Evolutionary conservation across 2,329 filamentous ascomycete genomes (phyloP).

Genomic region (Calcarisporium arbuscula): DNA sequence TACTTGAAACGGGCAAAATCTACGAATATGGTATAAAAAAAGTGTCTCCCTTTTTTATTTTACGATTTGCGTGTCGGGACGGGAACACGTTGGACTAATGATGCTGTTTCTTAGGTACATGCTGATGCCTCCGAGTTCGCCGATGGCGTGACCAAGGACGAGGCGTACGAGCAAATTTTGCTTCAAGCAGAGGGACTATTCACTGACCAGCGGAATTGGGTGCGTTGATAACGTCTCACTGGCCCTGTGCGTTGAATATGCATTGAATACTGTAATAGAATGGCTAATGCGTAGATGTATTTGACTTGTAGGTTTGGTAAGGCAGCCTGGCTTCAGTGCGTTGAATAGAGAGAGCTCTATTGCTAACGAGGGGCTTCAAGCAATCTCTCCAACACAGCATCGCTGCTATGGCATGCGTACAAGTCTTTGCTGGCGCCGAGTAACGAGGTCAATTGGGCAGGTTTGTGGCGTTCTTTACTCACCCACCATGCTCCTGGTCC

Average conservation of each 20-base stretch:
- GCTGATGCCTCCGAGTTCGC: conserved; percentile 73
- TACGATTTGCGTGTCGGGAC: no score
- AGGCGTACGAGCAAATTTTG: conserved; percentile 69
- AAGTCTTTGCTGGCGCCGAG: conserved; percentile 64
- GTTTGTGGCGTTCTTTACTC: conserved; percentile 26
- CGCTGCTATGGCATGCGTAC: conserved; percentile 73
- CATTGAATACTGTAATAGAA: not conserved
- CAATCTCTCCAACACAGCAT: conserved; percentile 70
- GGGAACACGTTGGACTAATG: not conserved
- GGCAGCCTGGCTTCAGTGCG: conserved; percentile 1
- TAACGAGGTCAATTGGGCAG: conserved; percentile 69
- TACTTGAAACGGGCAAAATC: no score
- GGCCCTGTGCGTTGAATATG: not conserved
- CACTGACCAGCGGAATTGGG: conserved; percentile 73
- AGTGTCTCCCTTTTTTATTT: no score
- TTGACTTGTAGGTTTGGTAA: conserved; percentile 14
- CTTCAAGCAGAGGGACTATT: conserved; percentile 64
- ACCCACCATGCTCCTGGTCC: no score
- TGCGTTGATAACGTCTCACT: no score
- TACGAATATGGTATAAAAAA: no score
- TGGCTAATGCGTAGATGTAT: no score
- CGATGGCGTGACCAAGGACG: conserved; percentile 58
- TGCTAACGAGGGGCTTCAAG: conserved; percentile 35
- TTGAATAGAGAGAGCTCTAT: not conserved
- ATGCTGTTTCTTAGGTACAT: conserved; percentile 54